Conservation (phyloP, 208 protist genomes). For the Blechomonas ayalai region DNA sequence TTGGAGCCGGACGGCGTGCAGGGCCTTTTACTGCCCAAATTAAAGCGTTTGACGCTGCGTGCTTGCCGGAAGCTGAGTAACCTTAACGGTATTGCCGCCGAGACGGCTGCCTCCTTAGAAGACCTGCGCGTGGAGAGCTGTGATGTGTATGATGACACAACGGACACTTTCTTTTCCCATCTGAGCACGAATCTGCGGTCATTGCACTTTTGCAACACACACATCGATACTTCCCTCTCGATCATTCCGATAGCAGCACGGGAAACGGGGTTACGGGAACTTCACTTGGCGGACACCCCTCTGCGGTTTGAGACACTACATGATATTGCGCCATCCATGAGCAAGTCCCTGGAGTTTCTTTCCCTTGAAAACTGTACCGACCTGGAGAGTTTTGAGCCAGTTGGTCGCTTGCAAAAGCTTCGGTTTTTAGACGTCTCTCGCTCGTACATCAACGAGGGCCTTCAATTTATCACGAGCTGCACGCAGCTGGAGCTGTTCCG, state of each 20-base stretch:
- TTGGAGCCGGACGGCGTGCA: constrained; percentile 52
- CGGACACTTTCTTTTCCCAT: constrained; percentile 45
- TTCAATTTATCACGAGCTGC: constrained; percentile 41
- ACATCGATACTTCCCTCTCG: constrained; percentile 44
- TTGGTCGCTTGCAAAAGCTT: constrained; percentile 38
- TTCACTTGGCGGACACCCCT: constrained; percentile 46
- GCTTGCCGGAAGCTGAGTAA: constrained; percentile 62
- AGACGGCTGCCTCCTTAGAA: constrained; percentile 46
- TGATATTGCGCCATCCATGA: constrained; percentile 32
- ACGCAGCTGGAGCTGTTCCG: constrained; percentile 63
- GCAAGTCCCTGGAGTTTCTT: constrained; percentile 48
- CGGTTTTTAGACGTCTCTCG: constrained; percentile 73
- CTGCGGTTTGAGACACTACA: constrained; percentile 53
- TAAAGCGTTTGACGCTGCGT: constrained; percentile 51
- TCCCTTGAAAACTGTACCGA: constrained; percentile 53
- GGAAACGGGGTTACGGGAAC: constrained; percentile 17
- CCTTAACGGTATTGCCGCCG: constrained; percentile 50
- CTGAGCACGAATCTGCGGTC: constrained; percentile 36
- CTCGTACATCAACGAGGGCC: constrained; percentile 33
- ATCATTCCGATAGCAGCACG: constrained; percentile 25
- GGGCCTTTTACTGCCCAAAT: constrained; percentile 40
- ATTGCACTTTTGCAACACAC: constrained; percentile 47
- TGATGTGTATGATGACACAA: constrained; percentile 63
- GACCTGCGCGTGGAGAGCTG: constrained; percentile 70
- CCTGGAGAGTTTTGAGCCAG: constrained; percentile 31